Conservation (phyloP, 768 basidiomycete species). For the Leccinum aurantiacum region DNA sequence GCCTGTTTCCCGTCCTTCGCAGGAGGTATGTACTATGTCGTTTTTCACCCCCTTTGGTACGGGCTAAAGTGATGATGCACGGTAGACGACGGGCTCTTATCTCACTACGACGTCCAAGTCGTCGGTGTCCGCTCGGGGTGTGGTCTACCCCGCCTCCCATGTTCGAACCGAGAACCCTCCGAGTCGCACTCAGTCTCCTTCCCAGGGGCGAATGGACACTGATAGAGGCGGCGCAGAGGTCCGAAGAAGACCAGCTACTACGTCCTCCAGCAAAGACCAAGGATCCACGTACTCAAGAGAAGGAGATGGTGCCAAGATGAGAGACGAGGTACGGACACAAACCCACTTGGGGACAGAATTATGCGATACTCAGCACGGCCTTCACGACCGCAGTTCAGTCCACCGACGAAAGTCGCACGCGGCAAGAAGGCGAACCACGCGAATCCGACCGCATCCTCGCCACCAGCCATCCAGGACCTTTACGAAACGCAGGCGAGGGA, state of each 20-base stretch:
- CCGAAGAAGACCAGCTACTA: not conserved
- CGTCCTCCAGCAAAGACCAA: not conserved
- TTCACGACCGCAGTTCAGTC: not conserved
- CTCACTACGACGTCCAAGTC: not conserved
- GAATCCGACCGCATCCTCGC: not conserved
- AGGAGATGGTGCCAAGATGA: not conserved
- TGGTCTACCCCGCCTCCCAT: not conserved
- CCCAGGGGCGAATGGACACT: not conserved
- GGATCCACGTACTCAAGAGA: not conserved
- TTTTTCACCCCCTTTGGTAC: not conserved
- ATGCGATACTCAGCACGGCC: not conserved
- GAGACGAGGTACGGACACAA: slow-evolving; percentile 8
- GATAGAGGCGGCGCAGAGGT: not conserved
- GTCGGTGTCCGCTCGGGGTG: not conserved
- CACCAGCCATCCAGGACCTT: not conserved
- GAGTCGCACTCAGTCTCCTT: not conserved
- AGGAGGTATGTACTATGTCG: slow-evolving; percentile 11
- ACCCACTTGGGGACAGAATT: no score
- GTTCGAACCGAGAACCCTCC: not conserved
- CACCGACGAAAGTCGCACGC: slow-evolving; percentile 1
- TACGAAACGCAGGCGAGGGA: slow-evolving; percentile 9
- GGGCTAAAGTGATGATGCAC: not conserved
- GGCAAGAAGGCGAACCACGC: not conserved
- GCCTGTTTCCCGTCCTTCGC: not conserved
- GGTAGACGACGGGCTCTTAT: slow-evolving; percentile 7